Percentiles rank a stretch among this genome's conserved stretches.
Evolutionary conservation across 306 rosid genomes (phyloP).

Genomic region (Castanea mollissima): DNA sequence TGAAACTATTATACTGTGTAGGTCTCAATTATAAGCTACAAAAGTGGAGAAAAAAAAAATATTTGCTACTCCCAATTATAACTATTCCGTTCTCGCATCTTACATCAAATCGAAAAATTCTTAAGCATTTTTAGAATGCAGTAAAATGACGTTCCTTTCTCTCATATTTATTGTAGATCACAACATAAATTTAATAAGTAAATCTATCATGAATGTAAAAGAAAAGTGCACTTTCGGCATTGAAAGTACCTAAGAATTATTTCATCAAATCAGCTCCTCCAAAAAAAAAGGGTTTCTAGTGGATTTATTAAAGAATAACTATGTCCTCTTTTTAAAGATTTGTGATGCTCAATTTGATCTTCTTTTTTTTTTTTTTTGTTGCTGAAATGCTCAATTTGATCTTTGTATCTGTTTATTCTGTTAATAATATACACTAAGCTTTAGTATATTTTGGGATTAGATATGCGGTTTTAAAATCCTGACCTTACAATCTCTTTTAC

Average conservation of each 20-base stretch:
- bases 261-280: no score
- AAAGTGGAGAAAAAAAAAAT: not conserved
- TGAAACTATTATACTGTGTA: not conserved
- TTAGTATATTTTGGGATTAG: not conserved
- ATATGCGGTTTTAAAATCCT: not conserved
- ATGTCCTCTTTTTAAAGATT: not conserved
- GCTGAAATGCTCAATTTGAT: not conserved
- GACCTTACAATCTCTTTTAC: not conserved
- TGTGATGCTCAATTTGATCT: not conserved
- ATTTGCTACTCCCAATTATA: not conserved
- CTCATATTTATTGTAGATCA: accelerated
- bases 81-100: not conserved
- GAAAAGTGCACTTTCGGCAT: accelerated
- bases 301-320: not conserved
- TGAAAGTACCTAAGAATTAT: no score
- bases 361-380: not conserved
- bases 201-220: accelerated
- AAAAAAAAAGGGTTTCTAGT: not conserved
- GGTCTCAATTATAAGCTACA: not conserved
- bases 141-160: no score
- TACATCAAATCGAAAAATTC: not conserved
- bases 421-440: not conserved
- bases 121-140: no score
- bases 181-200: no score
- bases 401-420: not conserved